Conservation (phyloP, 768 basidiomycete genomes). For the Boletus pseudopeckii region DNA sequence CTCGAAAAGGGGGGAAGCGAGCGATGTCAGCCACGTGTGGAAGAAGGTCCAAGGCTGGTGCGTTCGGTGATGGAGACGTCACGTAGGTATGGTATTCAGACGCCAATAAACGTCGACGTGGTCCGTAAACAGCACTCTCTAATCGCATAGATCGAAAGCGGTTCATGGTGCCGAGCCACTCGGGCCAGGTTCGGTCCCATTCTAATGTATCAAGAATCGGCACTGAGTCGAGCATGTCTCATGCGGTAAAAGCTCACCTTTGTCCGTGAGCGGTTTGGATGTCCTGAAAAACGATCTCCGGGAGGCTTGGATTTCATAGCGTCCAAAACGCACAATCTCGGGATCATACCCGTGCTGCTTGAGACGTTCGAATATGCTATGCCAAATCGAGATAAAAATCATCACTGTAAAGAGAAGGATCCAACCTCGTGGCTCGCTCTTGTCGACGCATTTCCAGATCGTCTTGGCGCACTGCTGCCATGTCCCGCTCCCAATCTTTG, state of each 20-base stretch:
- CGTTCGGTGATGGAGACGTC: background rate
- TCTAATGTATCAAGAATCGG: background rate
- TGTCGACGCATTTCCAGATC: background rate
- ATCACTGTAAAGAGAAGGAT: background rate
- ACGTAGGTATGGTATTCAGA: background rate
- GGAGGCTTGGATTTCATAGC: background rate
- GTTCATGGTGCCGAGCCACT: background rate
- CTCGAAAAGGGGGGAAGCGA: conserved; percentile 2
- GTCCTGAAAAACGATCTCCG: background rate
- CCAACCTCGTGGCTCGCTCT: background rate
- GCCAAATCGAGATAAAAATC: background rate
- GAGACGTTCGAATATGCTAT: conserved; percentile 10
- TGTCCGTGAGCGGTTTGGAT: conserved; percentile 2
- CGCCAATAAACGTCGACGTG: conserved; percentile 1
- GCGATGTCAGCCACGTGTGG: conserved; percentile 9
- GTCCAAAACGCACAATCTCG: background rate
- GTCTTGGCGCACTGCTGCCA: background rate
- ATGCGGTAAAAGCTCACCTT: background rate
- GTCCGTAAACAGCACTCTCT: background rate
- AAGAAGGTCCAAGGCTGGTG: conserved; percentile 2
- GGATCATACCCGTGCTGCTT: conserved; percentile 1
- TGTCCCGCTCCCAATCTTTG: background rate
- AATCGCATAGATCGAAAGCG: background rate
- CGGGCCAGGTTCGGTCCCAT: conserved; percentile 11
- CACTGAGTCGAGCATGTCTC: background rate